Conservation (phyloP, 441 rosid species). For the Gossypium gossypioides region DNA sequence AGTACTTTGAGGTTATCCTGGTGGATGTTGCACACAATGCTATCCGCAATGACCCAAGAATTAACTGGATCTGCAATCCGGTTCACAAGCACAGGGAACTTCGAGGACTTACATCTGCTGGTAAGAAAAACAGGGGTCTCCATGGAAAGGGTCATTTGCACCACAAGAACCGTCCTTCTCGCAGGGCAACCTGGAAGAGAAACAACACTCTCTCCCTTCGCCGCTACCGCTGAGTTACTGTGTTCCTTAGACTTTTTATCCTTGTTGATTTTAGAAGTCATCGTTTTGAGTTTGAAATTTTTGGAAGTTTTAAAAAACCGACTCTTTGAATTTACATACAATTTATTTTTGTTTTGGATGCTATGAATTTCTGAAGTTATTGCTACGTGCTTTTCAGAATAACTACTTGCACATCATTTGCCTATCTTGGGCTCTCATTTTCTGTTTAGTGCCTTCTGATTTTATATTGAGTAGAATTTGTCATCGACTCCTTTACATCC, state of each 20-base stretch:
- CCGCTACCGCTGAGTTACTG: conserved; percentile 51
- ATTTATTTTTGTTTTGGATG: conserved; percentile 2
- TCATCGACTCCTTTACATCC: not conserved
- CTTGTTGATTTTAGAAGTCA: conserved; percentile 13
- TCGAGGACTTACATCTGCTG: conserved; percentile 77
- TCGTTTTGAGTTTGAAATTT: conserved; percentile 15
- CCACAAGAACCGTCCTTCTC: conserved; percentile 79
- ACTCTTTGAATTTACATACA: not conserved
- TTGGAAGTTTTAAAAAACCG: conserved; percentile 6
- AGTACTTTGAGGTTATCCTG: conserved; percentile 67
- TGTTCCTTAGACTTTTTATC: conserved; percentile 5
- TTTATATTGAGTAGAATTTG: not conserved
- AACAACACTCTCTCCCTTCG: conserved; percentile 63
- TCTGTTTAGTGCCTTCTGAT: not conserved
- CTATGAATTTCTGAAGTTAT: not conserved
- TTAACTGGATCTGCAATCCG: conserved; percentile 81
- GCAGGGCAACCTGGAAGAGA: conserved; percentile 88
- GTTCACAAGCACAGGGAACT: conserved; percentile 89
- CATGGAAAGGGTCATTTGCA: conserved; percentile 70
- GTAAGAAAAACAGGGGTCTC: conserved; percentile 81
- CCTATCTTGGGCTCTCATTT: not conserved
- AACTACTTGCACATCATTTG: not conserved
- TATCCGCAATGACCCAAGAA: conserved; percentile 72
- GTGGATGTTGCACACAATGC: conserved; percentile 81
- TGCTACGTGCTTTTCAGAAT: not conserved